Evolutionary conservation across 257 asterid species (phyloP), one percentile per base, ranked within the genome.

Genomic region (Solanum chaucha): DNA sequence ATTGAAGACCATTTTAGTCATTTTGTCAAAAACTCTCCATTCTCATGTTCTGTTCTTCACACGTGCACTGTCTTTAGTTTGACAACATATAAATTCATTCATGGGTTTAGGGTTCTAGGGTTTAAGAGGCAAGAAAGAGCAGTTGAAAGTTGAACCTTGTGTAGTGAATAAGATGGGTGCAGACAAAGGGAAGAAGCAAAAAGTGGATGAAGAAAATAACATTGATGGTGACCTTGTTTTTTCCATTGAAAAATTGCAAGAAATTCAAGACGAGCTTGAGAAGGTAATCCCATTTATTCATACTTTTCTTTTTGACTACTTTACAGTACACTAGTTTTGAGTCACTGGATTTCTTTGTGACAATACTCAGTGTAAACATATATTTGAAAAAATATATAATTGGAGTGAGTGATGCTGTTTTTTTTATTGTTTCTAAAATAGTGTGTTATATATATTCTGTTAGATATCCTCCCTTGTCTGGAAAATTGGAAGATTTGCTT

Each of bases 141-240:
- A 48, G 7, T 48, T 48, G 20, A 13, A 44, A 40, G 51, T 44
- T 41, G 58, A 48, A 48, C 5, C 4, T 55, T 17, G 24, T 19
- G 65, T 19, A 19, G 65, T 1, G 65, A 19, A 58, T 58, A 19
- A 58, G 65, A 58, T 58, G 65, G 65, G 24, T 58, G 65, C 5
- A 58, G 96, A 93, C 89, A 93, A 91, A 90, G 94, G 94, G 88
- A 93, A 93, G 92, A 93, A 92, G 87, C 95, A 93, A 86, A 93
- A 92, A 89, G 86, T 91, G 83, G 95, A 90, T 55, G 93, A 88
- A 70, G 94, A 90, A 67, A 90, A 75, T 81, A 85, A 91, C 92
- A 82, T 87, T 86, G 96, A 92, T 15, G 91, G 87, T 15, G 93
- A 91, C 86, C 93, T 93, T 78, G 86, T 92, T 81, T 65, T 85